These are phyloP conservation scores for Diddensiella santjacobensis DNA, from an alignment of 805 yeast species.

Conservation along the genomic window DNA sequence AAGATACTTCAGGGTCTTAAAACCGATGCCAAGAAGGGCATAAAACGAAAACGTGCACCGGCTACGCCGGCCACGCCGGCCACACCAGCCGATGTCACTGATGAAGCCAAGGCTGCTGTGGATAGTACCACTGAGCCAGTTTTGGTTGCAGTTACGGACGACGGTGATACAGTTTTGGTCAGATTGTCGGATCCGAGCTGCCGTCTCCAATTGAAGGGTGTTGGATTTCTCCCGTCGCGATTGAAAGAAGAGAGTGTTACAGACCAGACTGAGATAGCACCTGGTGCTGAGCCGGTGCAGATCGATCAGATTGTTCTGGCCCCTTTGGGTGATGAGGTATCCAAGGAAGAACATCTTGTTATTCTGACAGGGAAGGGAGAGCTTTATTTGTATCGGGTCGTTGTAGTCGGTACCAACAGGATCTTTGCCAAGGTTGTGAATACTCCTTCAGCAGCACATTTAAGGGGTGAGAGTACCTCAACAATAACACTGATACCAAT, in stretches of 20 bases:
- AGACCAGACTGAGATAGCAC: background rate
- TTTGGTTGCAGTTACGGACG: background rate
- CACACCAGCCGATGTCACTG: background rate
- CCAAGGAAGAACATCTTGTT: slow-evolving; percentile 60
- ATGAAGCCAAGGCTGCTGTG: slow-evolving; percentile 9
- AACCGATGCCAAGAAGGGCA: slow-evolving; percentile 4
- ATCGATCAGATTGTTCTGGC: slow-evolving; percentile 48
- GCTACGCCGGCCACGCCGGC: too few relatives aligned
- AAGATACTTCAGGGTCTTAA: slow-evolving; percentile 4
- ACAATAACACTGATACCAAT: slow-evolving; percentile 55
- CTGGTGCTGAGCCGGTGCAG: background rate
- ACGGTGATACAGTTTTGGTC: background rate
- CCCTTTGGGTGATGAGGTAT: slow-evolving; percentile 56
- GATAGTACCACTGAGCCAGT: slow-evolving; percentile 35
- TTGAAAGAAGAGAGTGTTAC: background rate
- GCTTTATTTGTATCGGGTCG: slow-evolving; percentile 60
- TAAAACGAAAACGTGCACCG: slow-evolving; percentile 12
- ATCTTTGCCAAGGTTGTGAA: slow-evolving; percentile 39
- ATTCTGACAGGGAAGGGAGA: slow-evolving; percentile 74
- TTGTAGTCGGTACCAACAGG: slow-evolving; percentile 44
- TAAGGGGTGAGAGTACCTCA: slow-evolving; percentile 24
- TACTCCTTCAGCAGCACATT: slow-evolving; percentile 33
- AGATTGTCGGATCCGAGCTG: background rate
- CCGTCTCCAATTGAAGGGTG: background rate
- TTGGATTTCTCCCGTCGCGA: background rate